These are phyloP conservation scores for Parathielavia hyrcaniae DNA, from an alignment of 495 filamentous ascomycete genomes.

Conservation along the genomic window DNA sequence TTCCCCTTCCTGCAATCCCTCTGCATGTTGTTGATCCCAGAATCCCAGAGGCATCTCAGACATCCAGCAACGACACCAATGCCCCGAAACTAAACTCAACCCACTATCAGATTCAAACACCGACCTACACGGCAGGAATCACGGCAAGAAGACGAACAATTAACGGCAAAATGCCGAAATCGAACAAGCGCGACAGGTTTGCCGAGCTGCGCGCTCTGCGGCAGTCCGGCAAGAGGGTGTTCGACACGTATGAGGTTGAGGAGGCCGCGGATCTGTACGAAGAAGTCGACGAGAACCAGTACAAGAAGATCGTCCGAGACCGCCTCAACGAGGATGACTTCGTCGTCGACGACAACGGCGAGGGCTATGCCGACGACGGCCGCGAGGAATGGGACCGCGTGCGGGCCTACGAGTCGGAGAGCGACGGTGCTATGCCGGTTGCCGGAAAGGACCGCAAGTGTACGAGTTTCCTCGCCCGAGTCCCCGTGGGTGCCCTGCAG, in stretches of 20 bases:
- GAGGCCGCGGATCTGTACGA: slow-evolving; percentile 85
- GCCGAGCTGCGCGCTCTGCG: slow-evolving; percentile 81
- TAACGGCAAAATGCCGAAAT: slow-evolving; percentile 38
- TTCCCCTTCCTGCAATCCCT: not conserved
- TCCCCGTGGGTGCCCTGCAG: not conserved
- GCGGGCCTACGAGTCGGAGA: slow-evolving; percentile 60
- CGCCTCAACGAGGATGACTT: slow-evolving; percentile 94
- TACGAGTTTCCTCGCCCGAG: slow-evolving; percentile 16
- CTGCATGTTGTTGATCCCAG: too few species aligned
- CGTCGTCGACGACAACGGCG: slow-evolving; percentile 90
- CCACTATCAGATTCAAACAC: not conserved
- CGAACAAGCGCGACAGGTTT: slow-evolving; percentile 47
- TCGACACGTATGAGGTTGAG: slow-evolving; percentile 81
- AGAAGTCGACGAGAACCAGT: slow-evolving; percentile 93
- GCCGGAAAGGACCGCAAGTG: slow-evolving; percentile 51
- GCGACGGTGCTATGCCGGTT: slow-evolving; percentile 56
- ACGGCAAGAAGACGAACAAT: not conserved
- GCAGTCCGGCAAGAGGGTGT: slow-evolving; percentile 80
- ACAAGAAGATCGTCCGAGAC: slow-evolving; percentile 88
- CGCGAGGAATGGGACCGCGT: slow-evolving; percentile 91
- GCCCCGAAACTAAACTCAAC: not conserved
- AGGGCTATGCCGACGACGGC: slow-evolving; percentile 92
- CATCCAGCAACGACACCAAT: not conserved
- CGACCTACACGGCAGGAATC: not conserved
- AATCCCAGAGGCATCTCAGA: not conserved